Base-by-base conservation (phyloP, 495 filamentous ascomycete genomes). In the Lophiotrema nucula region DNA sequence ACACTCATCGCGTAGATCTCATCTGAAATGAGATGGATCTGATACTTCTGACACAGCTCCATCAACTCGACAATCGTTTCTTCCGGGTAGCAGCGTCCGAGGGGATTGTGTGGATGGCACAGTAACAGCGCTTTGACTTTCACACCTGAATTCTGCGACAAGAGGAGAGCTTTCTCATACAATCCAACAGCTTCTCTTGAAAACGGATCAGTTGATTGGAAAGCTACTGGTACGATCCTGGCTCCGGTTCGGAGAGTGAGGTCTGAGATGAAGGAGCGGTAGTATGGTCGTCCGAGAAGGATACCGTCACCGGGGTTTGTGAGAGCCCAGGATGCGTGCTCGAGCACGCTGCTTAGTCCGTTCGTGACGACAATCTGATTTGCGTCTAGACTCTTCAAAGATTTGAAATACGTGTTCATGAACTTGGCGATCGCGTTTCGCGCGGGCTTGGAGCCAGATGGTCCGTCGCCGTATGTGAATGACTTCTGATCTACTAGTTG, bases 31-130 rank as follows among this genome's bases (percentile, higher is more conserved):
- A 86, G 61, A 54, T 86, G 83, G 3, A 87, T 71, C 16, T 72
- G 58, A 58, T 85, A 72, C 25, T 75, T 74, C n/a, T 77, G 66
- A 50, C 83, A 87, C 1, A 86, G 51, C 10, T 61, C 60, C 72
- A 83, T 73, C 16, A 82, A 63, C 10, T 48, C 71, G 12, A 74
- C 59, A 0, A 86, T 55, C 0, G 73, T 74, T 10, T 79, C 70
- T 10, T 60, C 66, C 0, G 79, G 58, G 57, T 85, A 86, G 66
- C 81, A 86, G 27, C 65, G 64, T 39, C 83, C 81, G 0, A 83
- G 72, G 0, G 83, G 83, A 66, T 86, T 86, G 28, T 84, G 80
- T 1, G 83, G 83, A 60, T 83, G 77, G 58, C 79, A 80, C 4
- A 86, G 70, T 48, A 85, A 71, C 25, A 86, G 33, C 2, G 45